Evolutionary conservation across 257 asterid species (phyloP).

Genomic region (Petunia secreta): DNA sequence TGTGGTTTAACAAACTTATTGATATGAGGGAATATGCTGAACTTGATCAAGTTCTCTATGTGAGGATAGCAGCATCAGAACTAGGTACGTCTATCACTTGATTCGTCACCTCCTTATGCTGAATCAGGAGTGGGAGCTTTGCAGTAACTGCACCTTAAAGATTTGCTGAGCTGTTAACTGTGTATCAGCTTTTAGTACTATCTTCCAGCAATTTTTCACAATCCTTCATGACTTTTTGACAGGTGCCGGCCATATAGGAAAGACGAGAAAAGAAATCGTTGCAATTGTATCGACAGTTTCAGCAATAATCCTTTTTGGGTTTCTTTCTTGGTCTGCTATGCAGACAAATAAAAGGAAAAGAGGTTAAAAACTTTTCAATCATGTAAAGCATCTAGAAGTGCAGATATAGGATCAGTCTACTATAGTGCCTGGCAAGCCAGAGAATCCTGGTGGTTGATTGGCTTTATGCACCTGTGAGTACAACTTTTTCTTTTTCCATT

Average conservation of each 20-base stretch:
- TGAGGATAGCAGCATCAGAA: conserved; percentile 44
- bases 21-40: conserved; percentile 35
- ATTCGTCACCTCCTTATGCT: background rate
- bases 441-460: background rate
- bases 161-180: background rate
- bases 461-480: background rate
- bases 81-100: conserved; percentile 23
- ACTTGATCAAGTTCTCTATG: conserved; percentile 34
- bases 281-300: background rate
- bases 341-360: background rate
- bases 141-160: background rate
- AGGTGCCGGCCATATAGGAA: background rate
- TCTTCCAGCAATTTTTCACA: background rate
- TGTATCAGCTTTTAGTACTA: background rate
- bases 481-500: background rate
- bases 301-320: background rate
- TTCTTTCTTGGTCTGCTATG: conserved; percentile 3
- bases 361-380: conserved; percentile 2
- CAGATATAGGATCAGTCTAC: background rate
- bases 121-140: background rate
- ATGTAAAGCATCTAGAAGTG: background rate
- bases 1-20: conserved; percentile 40
- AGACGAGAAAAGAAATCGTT: background rate
- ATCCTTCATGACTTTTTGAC: background rate
- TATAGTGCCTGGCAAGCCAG: background rate